Conservation (phyloP, 257 asterid species). For the Forsythia viridissima region DNA sequence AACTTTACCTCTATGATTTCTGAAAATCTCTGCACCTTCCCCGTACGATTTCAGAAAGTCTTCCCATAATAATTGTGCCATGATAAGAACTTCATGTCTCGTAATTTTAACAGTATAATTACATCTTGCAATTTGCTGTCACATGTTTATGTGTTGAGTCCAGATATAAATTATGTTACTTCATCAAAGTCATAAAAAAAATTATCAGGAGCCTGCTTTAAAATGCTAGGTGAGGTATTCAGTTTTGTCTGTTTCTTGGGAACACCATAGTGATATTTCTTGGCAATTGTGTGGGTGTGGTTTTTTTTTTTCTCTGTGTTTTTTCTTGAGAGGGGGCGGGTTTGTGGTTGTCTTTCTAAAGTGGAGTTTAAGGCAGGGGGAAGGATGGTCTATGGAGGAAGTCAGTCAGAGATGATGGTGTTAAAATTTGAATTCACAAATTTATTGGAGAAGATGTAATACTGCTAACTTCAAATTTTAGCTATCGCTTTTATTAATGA, state of each 20-base stretch:
- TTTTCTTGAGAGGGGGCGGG: not conserved
- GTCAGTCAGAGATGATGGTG: not conserved
- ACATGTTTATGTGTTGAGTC: not conserved
- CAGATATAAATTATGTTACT: constrained; percentile 3
- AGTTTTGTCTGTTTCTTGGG: not conserved
- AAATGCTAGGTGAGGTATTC: not conserved
- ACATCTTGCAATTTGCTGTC: not conserved
- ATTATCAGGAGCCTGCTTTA: not conserved
- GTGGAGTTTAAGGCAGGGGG: not conserved
- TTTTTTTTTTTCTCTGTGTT: not conserved
- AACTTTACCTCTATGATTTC: not conserved
- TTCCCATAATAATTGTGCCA: too few relatives aligned
- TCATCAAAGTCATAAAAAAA: not conserved
- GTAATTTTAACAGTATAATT: not conserved
- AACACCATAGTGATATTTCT: not conserved
- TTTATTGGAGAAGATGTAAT: not conserved
- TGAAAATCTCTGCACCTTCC: not conserved
- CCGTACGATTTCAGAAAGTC: not conserved
- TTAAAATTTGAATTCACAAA: not conserved
- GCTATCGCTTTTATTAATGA: not conserved
- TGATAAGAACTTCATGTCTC: too few relatives aligned
- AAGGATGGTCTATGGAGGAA: not conserved
- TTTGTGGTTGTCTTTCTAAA: too few relatives aligned
- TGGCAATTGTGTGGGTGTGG: not conserved
- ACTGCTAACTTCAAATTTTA: not conserved